These are phyloP conservation scores for Zymoseptoria ardabiliae DNA, from an alignment of 2,329 filamentous ascomycete species.

Conservation along the genomic window DNA sequence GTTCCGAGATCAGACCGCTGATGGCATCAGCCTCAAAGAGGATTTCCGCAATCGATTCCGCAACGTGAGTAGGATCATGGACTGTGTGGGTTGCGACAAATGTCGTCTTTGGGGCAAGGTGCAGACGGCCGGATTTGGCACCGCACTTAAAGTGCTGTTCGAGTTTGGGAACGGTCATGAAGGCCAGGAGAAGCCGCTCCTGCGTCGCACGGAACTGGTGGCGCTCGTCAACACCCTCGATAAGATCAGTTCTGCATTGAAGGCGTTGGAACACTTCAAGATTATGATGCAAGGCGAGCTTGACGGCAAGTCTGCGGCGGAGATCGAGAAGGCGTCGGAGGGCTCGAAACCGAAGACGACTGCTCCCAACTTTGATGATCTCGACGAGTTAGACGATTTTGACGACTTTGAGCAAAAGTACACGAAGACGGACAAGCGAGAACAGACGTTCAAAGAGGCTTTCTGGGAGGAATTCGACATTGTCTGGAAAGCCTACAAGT, in stretches of 20 bases:
- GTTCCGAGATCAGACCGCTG: slow-evolving; percentile 59
- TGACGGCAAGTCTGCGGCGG: slow-evolving; percentile 13
- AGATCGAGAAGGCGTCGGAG: slow-evolving; percentile 10
- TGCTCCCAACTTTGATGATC: slow-evolving; percentile 16
- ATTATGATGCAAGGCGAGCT: slow-evolving; percentile 36
- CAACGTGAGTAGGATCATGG: slow-evolving; percentile 95
- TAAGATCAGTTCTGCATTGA: slow-evolving; percentile 72
- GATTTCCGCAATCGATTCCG: slow-evolving; percentile 96
- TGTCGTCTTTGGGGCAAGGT: slow-evolving; percentile 97
- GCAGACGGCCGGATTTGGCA: slow-evolving; percentile 89
- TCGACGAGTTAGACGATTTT: slow-evolving; percentile 23
- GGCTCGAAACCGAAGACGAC: slow-evolving; percentile 7
- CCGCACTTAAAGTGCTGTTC: slow-evolving; percentile 90
- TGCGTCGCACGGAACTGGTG: slow-evolving; percentile 86
- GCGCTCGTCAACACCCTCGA: slow-evolving; percentile 91
- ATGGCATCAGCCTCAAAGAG: slow-evolving; percentile 71
- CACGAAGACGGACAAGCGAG: slow-evolving; percentile 14
- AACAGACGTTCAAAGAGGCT: slow-evolving; percentile 48
- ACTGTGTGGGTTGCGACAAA: slow-evolving; percentile 97
- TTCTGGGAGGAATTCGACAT: slow-evolving; percentile 57
- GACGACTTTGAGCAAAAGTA: slow-evolving; percentile 11
- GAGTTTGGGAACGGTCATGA: slow-evolving; percentile 70
- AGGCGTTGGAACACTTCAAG: slow-evolving; percentile 66
- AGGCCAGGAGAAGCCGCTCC: slow-evolving; percentile 52
- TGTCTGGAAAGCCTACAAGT: slow-evolving; percentile 56